Conservation (phyloP, 805 yeast genomes). For the Wickerhamomyces rabaulensis region DNA sequence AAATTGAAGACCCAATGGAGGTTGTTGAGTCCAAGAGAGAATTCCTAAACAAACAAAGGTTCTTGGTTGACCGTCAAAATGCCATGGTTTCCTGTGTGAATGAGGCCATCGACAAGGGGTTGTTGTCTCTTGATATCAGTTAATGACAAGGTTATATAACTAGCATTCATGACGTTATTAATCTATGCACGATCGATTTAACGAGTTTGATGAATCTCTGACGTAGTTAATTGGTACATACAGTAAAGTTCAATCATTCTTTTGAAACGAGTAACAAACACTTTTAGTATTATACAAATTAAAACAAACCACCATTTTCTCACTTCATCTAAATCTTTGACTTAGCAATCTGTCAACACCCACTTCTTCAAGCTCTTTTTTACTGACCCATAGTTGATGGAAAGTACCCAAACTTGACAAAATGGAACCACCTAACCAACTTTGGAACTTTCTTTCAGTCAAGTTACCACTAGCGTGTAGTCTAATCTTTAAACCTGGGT, state of each 20-base stretch:
- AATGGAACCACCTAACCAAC: constrained; percentile 93
- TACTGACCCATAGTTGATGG: constrained; percentile 93
- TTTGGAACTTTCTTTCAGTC: constrained; percentile 69
- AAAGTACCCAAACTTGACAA: constrained; percentile 86
- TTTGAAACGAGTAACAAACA: background rate
- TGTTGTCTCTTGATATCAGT: background rate
- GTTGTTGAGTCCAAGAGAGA: constrained; percentile 31
- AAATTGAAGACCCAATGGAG: constrained; percentile 30
- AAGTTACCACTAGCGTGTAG: constrained; percentile 76
- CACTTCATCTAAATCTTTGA: constrained; percentile 68
- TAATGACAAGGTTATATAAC: background rate
- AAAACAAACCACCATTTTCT: background rate
- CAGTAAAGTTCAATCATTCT: too few species aligned
- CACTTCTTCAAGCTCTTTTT: constrained; percentile 80
- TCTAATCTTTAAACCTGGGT: constrained; percentile 84
- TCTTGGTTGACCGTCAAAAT: constrained; percentile 29
- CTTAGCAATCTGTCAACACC: constrained; percentile 77
- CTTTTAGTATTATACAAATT: background rate
- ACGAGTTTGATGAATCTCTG: too few species aligned
- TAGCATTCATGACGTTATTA: too few species aligned
- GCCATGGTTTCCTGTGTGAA: constrained; percentile 32
- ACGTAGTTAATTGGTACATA: too few species aligned
- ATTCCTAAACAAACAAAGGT: constrained; percentile 32
- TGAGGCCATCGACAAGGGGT: constrained; percentile 5
- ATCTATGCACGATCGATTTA: too few species aligned